These are phyloP conservation scores for Lipomyces lipofer DNA, from an alignment of 805 yeast genomes.

Conservation along the genomic window DNA sequence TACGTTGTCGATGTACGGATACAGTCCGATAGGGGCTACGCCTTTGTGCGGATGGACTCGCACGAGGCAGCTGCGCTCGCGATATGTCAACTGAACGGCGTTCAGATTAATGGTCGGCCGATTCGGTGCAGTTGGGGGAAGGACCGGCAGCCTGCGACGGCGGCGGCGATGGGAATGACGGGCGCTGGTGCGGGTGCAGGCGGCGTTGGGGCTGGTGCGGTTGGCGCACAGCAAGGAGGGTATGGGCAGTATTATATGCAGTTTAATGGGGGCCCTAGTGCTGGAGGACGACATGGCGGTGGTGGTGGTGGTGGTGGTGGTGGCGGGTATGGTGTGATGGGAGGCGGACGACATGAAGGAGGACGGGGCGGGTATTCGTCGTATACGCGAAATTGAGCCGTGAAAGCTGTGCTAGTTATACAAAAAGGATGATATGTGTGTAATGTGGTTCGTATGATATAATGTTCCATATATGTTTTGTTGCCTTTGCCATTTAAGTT, in stretches of 20 bases:
- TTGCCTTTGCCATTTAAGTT: neutral
- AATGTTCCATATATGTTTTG: neutral
- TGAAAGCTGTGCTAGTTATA: neutral
- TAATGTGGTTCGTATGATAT: neutral
- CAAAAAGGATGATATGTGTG: neutral
- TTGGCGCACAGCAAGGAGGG: slow-evolving; percentile 52
- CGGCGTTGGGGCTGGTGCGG: neutral
- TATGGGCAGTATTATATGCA: slow-evolving; percentile 2
- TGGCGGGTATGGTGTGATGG: slow-evolving; percentile 8
- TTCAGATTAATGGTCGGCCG: slow-evolving; percentile 67
- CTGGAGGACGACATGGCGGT: slow-evolving; percentile 4
- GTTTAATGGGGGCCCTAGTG: slow-evolving; percentile 2
- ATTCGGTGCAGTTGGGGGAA: slow-evolving; percentile 89
- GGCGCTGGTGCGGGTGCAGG: slow-evolving; percentile 3
- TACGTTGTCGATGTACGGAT: slow-evolving; percentile 77
- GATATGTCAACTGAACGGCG: slow-evolving; percentile 72
- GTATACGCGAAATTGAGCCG: neutral
- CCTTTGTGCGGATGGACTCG: slow-evolving; percentile 81
- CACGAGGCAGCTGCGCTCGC: slow-evolving; percentile 90
- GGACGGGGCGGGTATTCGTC: slow-evolving; percentile 5
- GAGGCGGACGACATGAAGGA: slow-evolving; percentile 7
- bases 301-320: slow-evolving; percentile 5
- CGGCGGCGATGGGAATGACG: slow-evolving; percentile 10
- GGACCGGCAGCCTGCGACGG: slow-evolving; percentile 38
- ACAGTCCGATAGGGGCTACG: slow-evolving; percentile 81